Percentiles rank a stretch among this genome's conserved stretches.
phyloP scores from a whole-genome alignment of 495 filamentous ascomycete genomes.

The Bathelium albidoporum region DNA sequence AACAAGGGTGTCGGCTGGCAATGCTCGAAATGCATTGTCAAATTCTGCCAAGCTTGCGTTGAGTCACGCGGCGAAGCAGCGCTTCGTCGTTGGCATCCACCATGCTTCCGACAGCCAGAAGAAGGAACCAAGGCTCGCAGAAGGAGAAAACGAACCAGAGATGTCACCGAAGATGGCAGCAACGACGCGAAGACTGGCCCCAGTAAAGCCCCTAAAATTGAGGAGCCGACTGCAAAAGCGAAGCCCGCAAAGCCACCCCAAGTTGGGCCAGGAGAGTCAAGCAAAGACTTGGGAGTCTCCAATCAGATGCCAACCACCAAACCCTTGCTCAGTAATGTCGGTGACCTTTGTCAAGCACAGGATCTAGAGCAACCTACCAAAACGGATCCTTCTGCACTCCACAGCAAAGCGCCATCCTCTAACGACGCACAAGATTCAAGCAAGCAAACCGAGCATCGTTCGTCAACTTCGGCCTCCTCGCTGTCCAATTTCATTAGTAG shows the following conservation, averaged over 20 bases:
- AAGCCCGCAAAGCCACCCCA: not conserved
- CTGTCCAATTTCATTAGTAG: not conserved
- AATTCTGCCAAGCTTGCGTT: conserved; percentile 1
- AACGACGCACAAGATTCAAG: no score
- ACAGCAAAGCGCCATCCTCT: no score
- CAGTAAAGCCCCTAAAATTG: not conserved
- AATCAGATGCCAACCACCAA: not conserved
- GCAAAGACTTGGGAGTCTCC: not conserved
- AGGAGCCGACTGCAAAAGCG: not conserved
- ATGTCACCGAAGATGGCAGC: not conserved
- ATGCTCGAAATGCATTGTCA: conserved; percentile 1
- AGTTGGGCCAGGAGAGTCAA: not conserved
- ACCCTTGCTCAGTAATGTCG: not conserved
- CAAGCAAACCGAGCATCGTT: not conserved
- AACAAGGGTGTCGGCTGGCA: conserved; percentile 1
- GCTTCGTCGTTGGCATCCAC: not conserved
- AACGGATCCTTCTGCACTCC: not conserved
- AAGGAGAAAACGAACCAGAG: not conserved
- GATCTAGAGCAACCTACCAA: not conserved
- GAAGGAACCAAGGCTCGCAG: not conserved
- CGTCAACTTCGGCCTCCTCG: not conserved
- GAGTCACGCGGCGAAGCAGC: not conserved
- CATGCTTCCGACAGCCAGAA: not conserved
- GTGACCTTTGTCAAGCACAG: not conserved
- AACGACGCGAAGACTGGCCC: not conserved